Evolutionary conservation across 352 stramenopile species (phyloP), one percentile per base, ranked within the genome.

Genomic region (Phytopythium boreale): DNA sequence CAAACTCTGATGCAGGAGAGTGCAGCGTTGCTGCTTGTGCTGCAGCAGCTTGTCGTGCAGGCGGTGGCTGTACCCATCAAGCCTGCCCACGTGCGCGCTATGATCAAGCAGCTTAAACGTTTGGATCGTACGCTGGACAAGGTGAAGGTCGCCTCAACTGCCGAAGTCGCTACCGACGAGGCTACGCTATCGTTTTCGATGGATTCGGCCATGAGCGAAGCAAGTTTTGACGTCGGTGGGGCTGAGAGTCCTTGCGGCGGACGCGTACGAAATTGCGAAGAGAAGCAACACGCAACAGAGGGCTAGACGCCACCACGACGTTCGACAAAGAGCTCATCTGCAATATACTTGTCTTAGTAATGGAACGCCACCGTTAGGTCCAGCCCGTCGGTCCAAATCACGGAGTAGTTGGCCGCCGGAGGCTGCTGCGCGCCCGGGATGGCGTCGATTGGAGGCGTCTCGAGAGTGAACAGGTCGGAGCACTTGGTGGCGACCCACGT

Each of bases 1-100:
- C 67, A 77, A 7, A 71, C 75, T 29, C 37, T 82, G 19, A 72
- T 87, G 69, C 66, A 87, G 47, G 79, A 87, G 47, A 71, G 69
- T 27, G 79, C 75, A 10, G 77, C 85, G 44, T 66, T 82, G 14
- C 47, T 88, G n/a, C 61, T 90, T 7, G 71, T 74, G 10, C 62
- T 86, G 1, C 76, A 85, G 59, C 75, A 88, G 20, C 65, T 87
- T 4, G 26, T 63, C 26, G 67, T 68, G 15, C 51, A 72, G 37
- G 66, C 67, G 41, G n/a, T 56, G 27, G 56, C 34, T 29, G 29
- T 66, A 14, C 62, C 77, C n/a, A 72, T 85, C 26, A 87, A 86
- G 36, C 75, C 79, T 0, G 57, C 85, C 22, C 75, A 83, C 60
- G 66, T 90, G 52, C 84, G 77, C 41, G 69, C 31, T 17, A 63